Evolutionary conservation across 2,329 filamentous ascomycete species (phyloP), one percentile per base, ranked within the genome.

Genomic region (Plenodomus biglobosus): DNA sequence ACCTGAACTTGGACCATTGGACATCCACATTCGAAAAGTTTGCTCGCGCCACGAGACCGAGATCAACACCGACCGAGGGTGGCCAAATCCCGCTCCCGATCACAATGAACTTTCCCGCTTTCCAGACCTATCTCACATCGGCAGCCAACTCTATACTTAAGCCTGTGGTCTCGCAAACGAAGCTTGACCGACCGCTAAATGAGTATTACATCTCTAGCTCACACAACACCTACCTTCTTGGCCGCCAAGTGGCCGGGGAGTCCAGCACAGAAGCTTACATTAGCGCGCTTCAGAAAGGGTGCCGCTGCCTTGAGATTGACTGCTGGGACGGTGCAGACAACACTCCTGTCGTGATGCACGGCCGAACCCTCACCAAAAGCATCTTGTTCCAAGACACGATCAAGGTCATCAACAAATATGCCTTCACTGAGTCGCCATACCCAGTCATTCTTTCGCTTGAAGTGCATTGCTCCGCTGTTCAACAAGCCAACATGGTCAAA

Each of bases 201-300:
- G 92, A 97, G 68, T 99, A 99, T 73, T 96, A 91, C 76, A 94
- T 99, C 58, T 97, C 92, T 1, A 96, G 92, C 76, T 97, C 94
- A 1, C 94, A 99, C 78, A 99, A 99, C 73, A 99, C 94, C 0
- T 99, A 99, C 65, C 85, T 99, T 1, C 79, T 95, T 3, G 94
- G 94, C 13, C 86, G 92, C 44, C 94, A 99, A 70, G 86, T 97
- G 2, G 87, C 85, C 10, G 92, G 92, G 21, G 83, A 88, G 38
- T 96, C 94, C 1, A 97, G 92, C 66, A 88, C 95, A 2, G 94
- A 99, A 71, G 91, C 91, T 37, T 99, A 99, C 74, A 95, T 97
- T 61, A 85, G 85, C 8, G 90, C 92, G 2, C 80, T 99, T 6
- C 85, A 89, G 55, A 87, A 89, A 51, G 92, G 92, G 8, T 99